Evolutionary conservation across 768 basidiomycete genomes (phyloP), one percentile per base, ranked within the genome.

Genomic region (Cyathus striatus): DNA sequence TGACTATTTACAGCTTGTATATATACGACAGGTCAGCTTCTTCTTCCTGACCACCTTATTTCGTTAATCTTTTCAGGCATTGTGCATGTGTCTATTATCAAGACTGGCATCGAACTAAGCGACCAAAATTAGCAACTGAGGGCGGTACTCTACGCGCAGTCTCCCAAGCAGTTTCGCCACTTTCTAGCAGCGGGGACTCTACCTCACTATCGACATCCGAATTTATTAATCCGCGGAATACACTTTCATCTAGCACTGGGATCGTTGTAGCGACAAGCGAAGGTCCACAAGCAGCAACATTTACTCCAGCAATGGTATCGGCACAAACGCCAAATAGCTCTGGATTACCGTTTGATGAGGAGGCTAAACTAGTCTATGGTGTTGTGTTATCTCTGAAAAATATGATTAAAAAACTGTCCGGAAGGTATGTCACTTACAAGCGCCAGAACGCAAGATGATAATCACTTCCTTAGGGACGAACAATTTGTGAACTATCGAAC

Each of bases 291-390:
- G 42, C 63, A 12, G 59, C 70, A 17, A 60, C 73, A 6, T 62
- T 67, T 21, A 46, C 66, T 20, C 66, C 65, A 52, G 53, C 63
- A 3, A 55, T 68, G 14, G 54, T 61, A 0, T 53, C 61, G 20
- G 51, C 68, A n/a, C 26, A 55, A 23, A 48, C 56, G 20, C 49
- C 58, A 22, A 66, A 72, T 7, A 77, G 67, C 47, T 71, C 79
- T 3, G 80, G 77, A 14, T 68, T 99, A 16, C 72, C 95, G 5
- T 98, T 99, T 52, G 96, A 99, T 57, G 96, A 99, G 61, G 95
- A 99, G 62, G 85, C 86, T 1, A 99, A 99, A 59, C 76, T 99
- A 47, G 94, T 99, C 0, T 99, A 98, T 59, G 96, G 96, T 43
- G 90, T 99, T 42, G 73, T 98, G 12, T 70, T 97, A 33, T 93